Evolutionary conservation across 192 early-diverging fungal species (phyloP).

Genomic region (Coemansia sp.): DNA sequence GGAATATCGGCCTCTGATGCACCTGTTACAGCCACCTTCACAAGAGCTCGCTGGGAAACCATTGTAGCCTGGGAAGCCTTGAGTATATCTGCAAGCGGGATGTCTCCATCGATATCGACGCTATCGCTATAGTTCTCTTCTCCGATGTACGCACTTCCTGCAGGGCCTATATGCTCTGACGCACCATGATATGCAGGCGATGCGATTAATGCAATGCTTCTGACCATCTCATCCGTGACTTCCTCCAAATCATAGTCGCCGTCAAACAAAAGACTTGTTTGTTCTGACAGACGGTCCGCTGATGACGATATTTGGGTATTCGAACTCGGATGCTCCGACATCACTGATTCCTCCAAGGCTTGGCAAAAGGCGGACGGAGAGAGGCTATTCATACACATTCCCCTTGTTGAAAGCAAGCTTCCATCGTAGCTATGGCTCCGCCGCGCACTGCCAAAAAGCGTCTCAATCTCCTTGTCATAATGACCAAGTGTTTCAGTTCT

Average conservation of each 20-base stretch:
- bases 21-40: slow-evolving; percentile 4
- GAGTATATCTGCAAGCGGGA: slow-evolving; percentile 31
- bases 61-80: slow-evolving; percentile 1
- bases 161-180: not conserved
- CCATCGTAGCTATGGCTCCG: slow-evolving; percentile 2
- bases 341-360: not conserved
- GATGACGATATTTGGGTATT: not conserved
- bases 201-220: not conserved
- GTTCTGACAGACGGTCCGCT: not conserved
- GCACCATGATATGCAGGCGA: not conserved
- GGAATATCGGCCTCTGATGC: not conserved
- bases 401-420: not conserved
- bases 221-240: not conserved
- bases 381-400: not conserved
- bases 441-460: not conserved
- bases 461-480: not conserved
- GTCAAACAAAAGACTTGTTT: slow-evolving; percentile 28
- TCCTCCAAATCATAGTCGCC: slow-evolving; percentile 1
- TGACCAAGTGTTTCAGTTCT: not conserved
- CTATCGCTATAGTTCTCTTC: not conserved
- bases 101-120: slow-evolving; percentile 14
- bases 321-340: not conserved
- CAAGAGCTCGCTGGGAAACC: not conserved
- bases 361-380: not conserved
- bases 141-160: not conserved